phyloP scores from a whole-genome alignment of 345 rosid genomes.

The Viola odorata region DNA sequence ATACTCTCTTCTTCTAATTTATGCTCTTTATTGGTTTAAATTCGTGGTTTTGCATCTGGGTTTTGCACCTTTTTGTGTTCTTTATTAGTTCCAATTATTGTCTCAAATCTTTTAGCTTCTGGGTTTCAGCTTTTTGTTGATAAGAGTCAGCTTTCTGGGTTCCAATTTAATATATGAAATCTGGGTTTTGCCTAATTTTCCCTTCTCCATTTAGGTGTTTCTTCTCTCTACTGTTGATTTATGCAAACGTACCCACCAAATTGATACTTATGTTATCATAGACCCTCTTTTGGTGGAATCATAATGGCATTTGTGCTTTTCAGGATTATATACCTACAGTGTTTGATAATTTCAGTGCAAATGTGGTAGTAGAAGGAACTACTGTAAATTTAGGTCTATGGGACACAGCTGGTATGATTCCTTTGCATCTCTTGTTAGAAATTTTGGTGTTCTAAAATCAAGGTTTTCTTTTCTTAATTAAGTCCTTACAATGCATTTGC shows the following conservation, averaged over 20 bases:
- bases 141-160: constrained; percentile 2
- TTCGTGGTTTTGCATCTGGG: constrained; percentile 32
- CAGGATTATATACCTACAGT: constrained; percentile 98
- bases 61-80: constrained; percentile 34
- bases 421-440: neutral
- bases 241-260: no score
- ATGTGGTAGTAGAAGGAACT: constrained; percentile 84
- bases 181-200: constrained; percentile 3
- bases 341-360: constrained; percentile 97
- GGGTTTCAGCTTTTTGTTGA: neutral
- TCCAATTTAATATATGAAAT: constrained; percentile 1
- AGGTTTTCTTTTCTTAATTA: neutral
- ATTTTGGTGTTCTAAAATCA: neutral
- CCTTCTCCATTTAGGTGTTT: neutral
- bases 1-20: constrained; percentile 14
- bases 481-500: neutral
- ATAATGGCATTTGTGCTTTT: constrained; percentile 19
- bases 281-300: neutral
- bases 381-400: constrained; percentile 94
- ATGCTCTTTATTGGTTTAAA: constrained; percentile 5
- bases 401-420: constrained; percentile 91
- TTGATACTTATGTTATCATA: neutral
- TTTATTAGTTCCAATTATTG: constrained; percentile 10
- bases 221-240: neutral
- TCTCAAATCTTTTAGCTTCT: neutral